Evolutionary conservation across 257 asterid species (phyloP).

Genomic region (Paraleonurus japonicus): DNA sequence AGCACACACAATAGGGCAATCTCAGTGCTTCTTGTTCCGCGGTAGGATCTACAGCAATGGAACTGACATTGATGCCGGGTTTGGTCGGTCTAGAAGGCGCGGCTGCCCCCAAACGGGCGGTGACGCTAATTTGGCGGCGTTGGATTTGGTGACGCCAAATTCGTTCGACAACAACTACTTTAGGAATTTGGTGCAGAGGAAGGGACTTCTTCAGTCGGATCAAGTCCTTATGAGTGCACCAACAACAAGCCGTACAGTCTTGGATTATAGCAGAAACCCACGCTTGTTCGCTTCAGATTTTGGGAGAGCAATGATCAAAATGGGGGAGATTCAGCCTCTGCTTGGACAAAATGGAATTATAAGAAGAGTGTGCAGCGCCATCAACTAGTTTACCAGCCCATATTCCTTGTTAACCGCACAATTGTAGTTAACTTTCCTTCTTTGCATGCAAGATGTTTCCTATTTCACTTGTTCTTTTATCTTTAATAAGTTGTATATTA

Average conservation of each 20-base stretch:
- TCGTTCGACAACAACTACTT: conserved; percentile 46
- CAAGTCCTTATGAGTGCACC: conserved; percentile 34
- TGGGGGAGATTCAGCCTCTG: conserved; percentile 42
- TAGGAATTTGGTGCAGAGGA: conserved; percentile 29
- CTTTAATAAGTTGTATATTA: not conserved
- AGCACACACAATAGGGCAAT: conserved; percentile 41
- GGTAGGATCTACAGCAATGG: conserved; percentile 40
- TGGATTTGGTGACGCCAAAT: conserved; percentile 48
- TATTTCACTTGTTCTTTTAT: not conserved
- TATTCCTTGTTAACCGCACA: not conserved
- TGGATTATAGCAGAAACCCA: conserved; percentile 17
- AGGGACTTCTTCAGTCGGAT: conserved; percentile 47
- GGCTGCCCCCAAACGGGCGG: conserved; percentile 41
- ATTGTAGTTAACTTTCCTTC: no score
- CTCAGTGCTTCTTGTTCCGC: conserved; percentile 41
- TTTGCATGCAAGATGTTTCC: no score
- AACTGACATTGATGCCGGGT: conserved; percentile 38
- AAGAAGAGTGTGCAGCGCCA: conserved; percentile 34
- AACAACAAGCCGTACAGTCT: conserved; percentile 19
- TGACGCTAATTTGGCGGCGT: conserved; percentile 35
- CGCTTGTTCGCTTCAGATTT: conserved; percentile 32
- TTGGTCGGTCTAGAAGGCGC: conserved; percentile 35
- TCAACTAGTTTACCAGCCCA: conserved; percentile 7
- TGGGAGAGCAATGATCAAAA: conserved; percentile 39
- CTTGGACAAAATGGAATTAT: conserved; percentile 36